A percentile compares a stretch with the other conserved stretches of the same genome.
These are phyloP conservation scores for Dioscorea cayenensis DNA, from an alignment of 116 monocot genomes.

Conservation along the genomic window DNA sequence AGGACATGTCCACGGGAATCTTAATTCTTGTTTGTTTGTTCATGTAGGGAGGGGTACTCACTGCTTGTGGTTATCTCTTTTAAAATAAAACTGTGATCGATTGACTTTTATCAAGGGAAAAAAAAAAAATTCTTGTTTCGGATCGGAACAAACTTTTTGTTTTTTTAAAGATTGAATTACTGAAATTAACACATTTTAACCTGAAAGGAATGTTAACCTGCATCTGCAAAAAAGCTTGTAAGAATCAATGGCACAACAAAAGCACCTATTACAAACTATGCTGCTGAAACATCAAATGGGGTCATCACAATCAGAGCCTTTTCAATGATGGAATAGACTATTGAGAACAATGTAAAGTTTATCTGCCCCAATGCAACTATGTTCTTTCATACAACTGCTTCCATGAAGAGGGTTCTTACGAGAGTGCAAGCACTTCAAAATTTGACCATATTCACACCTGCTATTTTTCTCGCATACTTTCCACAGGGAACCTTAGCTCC, in stretches of 20 bases:
- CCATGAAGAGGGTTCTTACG: slow-evolving; percentile 42
- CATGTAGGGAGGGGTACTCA: no score
- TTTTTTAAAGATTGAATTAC: background rate
- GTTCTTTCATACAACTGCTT: slow-evolving; percentile 46
- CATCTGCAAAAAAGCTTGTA: slow-evolving; percentile 38
- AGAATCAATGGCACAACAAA: slow-evolving; percentile 70
- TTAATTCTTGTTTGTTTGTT: background rate
- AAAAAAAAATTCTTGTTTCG: no score
- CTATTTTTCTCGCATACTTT: slow-evolving; percentile 33
- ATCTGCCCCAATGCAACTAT: slow-evolving; percentile 40
- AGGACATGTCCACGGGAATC: slow-evolving; percentile 9
- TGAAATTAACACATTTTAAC: background rate
- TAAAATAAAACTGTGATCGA: no score
- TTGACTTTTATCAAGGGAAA: no score
- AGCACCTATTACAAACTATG: slow-evolving; percentile 48
- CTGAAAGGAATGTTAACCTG: slow-evolving; percentile 37
- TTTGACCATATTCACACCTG: slow-evolving; percentile 28
- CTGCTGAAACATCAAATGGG: slow-evolving; percentile 37
- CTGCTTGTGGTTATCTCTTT: no score
- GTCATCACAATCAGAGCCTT: slow-evolving; percentile 44
- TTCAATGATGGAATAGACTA: slow-evolving; percentile 25
- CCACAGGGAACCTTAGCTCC: slow-evolving; percentile 33
- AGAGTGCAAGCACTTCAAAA: slow-evolving; percentile 40
- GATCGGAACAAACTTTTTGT: no score
- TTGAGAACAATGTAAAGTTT: slow-evolving; percentile 22